A percentile compares a stretch with the other conserved stretches of the same genome.
These are phyloP conservation scores for Pythium brachiatum DNA, from an alignment of 352 stramenopile genomes.

Conservation along the genomic window DNA sequence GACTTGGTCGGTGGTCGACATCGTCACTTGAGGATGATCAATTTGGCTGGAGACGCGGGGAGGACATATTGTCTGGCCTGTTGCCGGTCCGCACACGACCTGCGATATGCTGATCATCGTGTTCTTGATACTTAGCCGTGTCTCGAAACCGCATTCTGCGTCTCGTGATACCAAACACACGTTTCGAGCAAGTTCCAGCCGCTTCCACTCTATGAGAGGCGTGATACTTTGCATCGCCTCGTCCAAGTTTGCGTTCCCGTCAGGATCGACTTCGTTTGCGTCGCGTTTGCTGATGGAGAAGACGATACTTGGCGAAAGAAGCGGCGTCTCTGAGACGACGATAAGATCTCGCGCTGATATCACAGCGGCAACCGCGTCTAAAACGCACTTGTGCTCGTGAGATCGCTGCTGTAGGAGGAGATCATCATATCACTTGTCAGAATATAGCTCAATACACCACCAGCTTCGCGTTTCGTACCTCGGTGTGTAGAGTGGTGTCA, in stretches of 20 bases:
- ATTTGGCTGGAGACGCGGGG: neutral
- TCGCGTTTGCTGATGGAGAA: neutral
- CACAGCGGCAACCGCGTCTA: neutral
- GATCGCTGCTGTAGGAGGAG: neutral
- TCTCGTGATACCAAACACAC: slow-evolving; percentile 8
- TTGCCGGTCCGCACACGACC: slow-evolving; percentile 35
- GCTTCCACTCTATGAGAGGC: slow-evolving; percentile 10
- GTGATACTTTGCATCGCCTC: neutral
- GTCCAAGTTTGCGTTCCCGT: neutral
- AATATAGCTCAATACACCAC: neutral
- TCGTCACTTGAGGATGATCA: neutral
- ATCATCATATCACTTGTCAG: neutral
- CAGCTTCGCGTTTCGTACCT: neutral
- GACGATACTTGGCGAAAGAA: neutral
- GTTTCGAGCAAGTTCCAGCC: neutral
- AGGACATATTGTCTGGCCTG: neutral
- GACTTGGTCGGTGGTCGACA: neutral
- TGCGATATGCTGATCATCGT: slow-evolving; percentile 36
- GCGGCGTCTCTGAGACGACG: neutral
- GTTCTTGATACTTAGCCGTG: slow-evolving; percentile 31
- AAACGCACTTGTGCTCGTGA: neutral
- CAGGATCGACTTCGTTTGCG: neutral
- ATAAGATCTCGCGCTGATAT: neutral
- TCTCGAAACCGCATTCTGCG: neutral
- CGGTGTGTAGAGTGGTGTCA: neutral